Evolutionary conservation across 2,329 filamentous ascomycete genomes (phyloP).

Genomic region (Colletotrichum sp.): DNA sequence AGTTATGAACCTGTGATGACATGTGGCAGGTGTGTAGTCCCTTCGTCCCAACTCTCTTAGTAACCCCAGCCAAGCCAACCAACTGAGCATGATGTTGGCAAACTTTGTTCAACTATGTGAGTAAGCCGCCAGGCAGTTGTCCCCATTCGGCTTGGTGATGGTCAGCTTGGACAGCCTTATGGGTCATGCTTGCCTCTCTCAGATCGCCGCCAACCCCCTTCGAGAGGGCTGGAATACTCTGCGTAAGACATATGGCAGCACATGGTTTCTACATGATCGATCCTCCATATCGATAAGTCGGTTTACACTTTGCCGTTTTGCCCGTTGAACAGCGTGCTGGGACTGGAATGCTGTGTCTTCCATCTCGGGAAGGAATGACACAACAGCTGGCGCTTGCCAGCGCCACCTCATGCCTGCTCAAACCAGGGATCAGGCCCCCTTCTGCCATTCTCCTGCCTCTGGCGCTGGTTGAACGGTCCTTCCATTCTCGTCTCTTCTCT

Average conservation of each 20-base stretch:
- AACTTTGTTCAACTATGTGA: neutral
- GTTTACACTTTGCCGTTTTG: neutral
- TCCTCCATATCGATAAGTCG: neutral
- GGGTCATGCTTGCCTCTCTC: neutral
- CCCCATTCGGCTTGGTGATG: neutral
- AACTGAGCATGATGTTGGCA: neutral
- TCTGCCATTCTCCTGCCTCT: neutral
- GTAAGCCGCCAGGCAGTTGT: neutral
- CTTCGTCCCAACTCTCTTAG: neutral
- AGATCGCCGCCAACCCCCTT: neutral
- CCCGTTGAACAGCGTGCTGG: neutral
- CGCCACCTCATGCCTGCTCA: conserved; percentile 12
- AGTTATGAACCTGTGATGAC: neutral
- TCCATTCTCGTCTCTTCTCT: neutral
- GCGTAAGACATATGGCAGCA: neutral
- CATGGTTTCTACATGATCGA: neutral
- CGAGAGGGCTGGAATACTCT: neutral
- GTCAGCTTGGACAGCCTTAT: neutral
- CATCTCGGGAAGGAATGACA: conserved; percentile 11
- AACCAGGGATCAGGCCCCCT: neutral
- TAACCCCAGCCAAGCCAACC: neutral
- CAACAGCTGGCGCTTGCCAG: neutral
- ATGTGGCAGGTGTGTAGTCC: neutral
- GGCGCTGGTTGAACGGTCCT: neutral
- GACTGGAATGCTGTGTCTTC: conserved; percentile 1